Base-by-base conservation (phyloP, 805 yeast species). In the Wickerhamiella qilinensis region DNA sequence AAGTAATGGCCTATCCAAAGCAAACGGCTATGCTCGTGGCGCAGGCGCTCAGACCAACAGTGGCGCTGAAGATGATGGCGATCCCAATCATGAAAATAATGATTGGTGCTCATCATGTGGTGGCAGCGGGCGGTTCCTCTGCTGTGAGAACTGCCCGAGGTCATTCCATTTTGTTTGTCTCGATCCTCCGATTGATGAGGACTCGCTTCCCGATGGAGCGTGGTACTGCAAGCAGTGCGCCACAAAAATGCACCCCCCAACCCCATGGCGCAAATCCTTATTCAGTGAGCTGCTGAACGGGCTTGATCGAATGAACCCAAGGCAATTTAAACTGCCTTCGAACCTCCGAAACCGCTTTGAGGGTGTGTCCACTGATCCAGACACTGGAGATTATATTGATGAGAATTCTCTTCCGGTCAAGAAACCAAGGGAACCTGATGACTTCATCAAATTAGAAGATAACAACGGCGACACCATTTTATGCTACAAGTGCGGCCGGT, bases 51-150 rank as follows among this genome's bases (percentile, higher is more conserved):
- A 37, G 25, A 42, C 20, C 35, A 21, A 32, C 41, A 41, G 24
- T n/a, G n/a, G n/a, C n/a, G n/a, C n/a, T n/a, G n/a, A n/a, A n/a
- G n/a, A n/a, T 39, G 46, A 47, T 24, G 33, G 4, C 18, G 34
- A 36, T 12, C 35, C 25, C 20, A 43, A 31, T 5, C 28, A 55
- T 30, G 49, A 59, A 42, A 91, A 88, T 55, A 93, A 86, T 44
- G 98, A 88, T 56, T 86, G 69, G 55, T 88, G 98, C 53, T 65
- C 81, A n/a, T 68, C 91, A 0, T 88, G 98, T 60, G 86, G 93
- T 2, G 82, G 84, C 20, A 65, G 85, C 0, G 98, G 98, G 11
- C 68, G 81, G 20, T 85, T 88, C 49, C 64, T 88, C 19, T 91
- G 97, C 58, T 88, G 98, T 59, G 98, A 88, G 49, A 67, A 81